Evolutionary conservation across 2,329 filamentous ascomycete species (phyloP).

Genomic region (Eurotiales sp.): DNA sequence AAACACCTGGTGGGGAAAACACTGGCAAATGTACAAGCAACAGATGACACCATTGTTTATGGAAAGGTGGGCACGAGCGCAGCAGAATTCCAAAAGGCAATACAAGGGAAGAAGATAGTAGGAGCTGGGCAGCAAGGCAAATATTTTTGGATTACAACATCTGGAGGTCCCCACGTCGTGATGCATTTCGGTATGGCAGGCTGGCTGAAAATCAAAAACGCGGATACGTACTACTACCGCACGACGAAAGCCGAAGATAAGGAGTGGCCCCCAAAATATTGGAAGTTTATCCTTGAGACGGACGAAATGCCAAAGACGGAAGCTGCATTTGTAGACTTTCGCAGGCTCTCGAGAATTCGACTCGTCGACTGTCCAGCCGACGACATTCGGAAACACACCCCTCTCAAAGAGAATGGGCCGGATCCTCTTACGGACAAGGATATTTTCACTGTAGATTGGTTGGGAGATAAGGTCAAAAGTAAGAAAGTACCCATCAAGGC

Average conservation of each 20-base stretch:
- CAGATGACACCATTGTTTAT: conserved; percentile 81
- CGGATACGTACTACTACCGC: conserved; percentile 76
- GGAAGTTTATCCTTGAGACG: conserved; percentile 77
- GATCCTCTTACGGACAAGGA: conserved; percentile 84
- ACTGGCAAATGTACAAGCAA: conserved; percentile 65
- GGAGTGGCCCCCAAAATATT: conserved; percentile 83
- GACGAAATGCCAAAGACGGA: conserved; percentile 59
- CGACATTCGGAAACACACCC: conserved; percentile 70
- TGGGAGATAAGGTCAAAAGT: conserved; percentile 64
- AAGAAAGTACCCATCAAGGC: conserved; percentile 88
- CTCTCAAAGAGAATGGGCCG: conserved; percentile 86
- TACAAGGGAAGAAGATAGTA: conserved; percentile 69
- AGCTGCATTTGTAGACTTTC: conserved; percentile 77
- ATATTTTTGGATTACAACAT: conserved; percentile 90
- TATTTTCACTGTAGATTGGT: conserved; percentile 70
- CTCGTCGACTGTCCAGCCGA: conserved; percentile 75
- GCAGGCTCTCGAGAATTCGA: conserved; percentile 73
- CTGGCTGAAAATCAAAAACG: conserved; percentile 83
- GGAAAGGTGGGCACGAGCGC: conserved; percentile 84
- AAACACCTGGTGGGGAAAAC: conserved; percentile 80
- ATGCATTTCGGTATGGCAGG: conserved; percentile 80
- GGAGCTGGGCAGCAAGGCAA: conserved; percentile 84
- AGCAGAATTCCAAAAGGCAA: conserved; percentile 66
- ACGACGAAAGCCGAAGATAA: conserved; percentile 55
- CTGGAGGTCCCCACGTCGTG: conserved; percentile 73